Evolutionary conservation across 2,329 filamentous ascomycete species (phyloP).

Genomic region (Epichloe sp.): DNA sequence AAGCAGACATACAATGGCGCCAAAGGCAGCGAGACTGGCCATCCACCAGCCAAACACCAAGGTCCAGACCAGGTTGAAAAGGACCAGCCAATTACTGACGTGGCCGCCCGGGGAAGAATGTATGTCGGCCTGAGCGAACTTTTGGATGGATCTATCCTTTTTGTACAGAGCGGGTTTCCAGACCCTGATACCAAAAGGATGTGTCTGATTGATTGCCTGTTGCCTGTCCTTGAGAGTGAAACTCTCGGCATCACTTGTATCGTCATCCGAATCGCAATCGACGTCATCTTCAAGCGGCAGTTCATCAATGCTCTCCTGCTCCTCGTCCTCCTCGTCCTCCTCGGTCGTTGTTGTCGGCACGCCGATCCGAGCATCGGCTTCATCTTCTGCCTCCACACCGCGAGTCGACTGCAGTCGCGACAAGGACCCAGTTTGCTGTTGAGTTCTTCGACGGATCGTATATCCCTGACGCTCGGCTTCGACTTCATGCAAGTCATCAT

Average conservation of each 20-base stretch:
- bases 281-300: conserved; percentile 31
- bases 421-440: conserved; percentile 18
- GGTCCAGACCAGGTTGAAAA: conserved; percentile 88
- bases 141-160: conserved; percentile 90
- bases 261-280: conserved; percentile 54
- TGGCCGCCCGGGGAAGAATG: conserved; percentile 84
- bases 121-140: conserved; percentile 91
- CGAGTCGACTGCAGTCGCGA: conserved; percentile 29
- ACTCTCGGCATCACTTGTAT: conserved; percentile 85
- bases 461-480: conserved; percentile 42
- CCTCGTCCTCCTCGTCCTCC: conserved; percentile 14
- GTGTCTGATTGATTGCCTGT: conserved; percentile 95
- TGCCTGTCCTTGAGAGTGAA: conserved; percentile 96
- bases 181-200: conserved; percentile 95
- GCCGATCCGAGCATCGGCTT: conserved; percentile 10
- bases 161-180: conserved; percentile 99
- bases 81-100: conserved; percentile 70
- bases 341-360: conserved; percentile 8
- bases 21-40: conserved; percentile 58
- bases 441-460: conserved; percentile 21
- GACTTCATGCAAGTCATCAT: conserved; percentile 75
- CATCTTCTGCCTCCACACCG: conserved; percentile 9
- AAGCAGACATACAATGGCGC: conserved; percentile 64
- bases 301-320: conserved; percentile 23
- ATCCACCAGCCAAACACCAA: conserved; percentile 95